These are phyloP conservation scores for Diaporthe velutina DNA, from an alignment of 2,329 filamentous ascomycete species.

Conservation along the genomic window DNA sequence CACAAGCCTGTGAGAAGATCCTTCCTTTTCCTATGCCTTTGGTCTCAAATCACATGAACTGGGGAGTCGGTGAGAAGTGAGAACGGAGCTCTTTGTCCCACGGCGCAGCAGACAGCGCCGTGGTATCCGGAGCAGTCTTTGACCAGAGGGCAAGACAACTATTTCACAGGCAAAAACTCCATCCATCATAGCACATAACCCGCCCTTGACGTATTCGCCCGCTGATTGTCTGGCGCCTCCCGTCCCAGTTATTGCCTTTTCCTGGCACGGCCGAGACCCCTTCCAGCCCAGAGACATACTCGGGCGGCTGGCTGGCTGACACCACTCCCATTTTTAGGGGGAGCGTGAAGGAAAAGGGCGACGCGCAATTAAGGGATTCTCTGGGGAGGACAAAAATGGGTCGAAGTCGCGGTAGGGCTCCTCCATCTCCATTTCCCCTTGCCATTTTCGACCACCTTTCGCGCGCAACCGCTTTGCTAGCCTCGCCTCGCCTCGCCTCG, in stretches of 20 bases:
- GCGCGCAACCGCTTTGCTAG: slow-evolving; percentile 35
- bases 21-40: neutral
- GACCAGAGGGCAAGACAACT: slow-evolving; percentile 11
- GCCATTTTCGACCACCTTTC: slow-evolving; percentile 33
- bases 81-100: slow-evolving; percentile 20
- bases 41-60: neutral
- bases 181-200: slow-evolving; percentile 4
- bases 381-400: slow-evolving; percentile 57
- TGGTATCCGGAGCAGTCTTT: slow-evolving; percentile 16
- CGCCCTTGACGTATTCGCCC: slow-evolving; percentile 33
- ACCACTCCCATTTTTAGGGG: slow-evolving; percentile 36
- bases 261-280: slow-evolving; percentile 38
- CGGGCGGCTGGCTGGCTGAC: slow-evolving; percentile 33
- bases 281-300: slow-evolving; percentile 39
- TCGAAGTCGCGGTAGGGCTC: slow-evolving; percentile 67
- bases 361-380: slow-evolving; percentile 40
- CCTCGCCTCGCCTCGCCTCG: slow-evolving; percentile 39
- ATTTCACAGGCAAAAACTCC: slow-evolving; percentile 5
- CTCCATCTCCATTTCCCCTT: slow-evolving; percentile 37
- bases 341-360: slow-evolving; percentile 21
- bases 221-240: slow-evolving; percentile 32
- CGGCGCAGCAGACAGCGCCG: slow-evolving; percentile 25
- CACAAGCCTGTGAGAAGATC: slow-evolving; percentile 1
- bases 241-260: slow-evolving; percentile 26
- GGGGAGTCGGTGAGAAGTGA: slow-evolving; percentile 33